Percentiles rank a stretch among this genome's conserved stretches.
Evolutionary conservation across 2,329 filamentous ascomycete species (phyloP).

Genomic region (Penicillium sp.): DNA sequence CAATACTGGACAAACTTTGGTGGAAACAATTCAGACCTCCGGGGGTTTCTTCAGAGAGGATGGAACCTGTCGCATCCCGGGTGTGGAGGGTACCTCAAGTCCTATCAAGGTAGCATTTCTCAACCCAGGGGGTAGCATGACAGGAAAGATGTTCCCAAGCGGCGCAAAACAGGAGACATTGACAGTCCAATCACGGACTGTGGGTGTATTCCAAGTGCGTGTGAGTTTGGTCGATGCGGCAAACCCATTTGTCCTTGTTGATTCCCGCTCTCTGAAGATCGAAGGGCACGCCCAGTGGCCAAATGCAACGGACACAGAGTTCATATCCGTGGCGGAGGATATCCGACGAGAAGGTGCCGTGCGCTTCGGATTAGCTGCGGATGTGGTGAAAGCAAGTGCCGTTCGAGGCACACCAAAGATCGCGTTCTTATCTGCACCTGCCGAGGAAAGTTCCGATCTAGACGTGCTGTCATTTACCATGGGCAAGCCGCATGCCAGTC

Average conservation of each 20-base stretch:
- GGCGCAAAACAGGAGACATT: constrained; percentile 40
- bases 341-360: constrained; percentile 57
- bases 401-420: constrained; percentile 61
- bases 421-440: constrained; percentile 47
- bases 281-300: neutral
- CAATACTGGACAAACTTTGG: constrained; percentile 63
- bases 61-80: constrained; percentile 61
- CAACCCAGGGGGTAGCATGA: constrained; percentile 61
- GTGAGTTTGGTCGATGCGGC: constrained; percentile 61
- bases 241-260: constrained; percentile 63
- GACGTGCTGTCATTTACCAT: constrained; percentile 24
- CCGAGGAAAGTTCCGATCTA: constrained; percentile 18
- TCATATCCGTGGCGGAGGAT: constrained; percentile 50
- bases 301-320: constrained; percentile 7
- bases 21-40: constrained; percentile 55
- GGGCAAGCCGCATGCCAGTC: constrained; percentile 26
- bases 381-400: constrained; percentile 34
- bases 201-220: constrained; percentile 33
- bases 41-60: constrained; percentile 36
- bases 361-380: constrained; percentile 56
- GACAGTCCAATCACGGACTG: constrained; percentile 43
- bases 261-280: constrained; percentile 50
- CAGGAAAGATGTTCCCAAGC: constrained; percentile 59
- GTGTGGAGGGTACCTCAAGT: constrained; percentile 57
- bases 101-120: constrained; percentile 60